Conservation (phyloP, 2,329 filamentous ascomycete species). For the Amylocarpus encephaloides region DNA sequence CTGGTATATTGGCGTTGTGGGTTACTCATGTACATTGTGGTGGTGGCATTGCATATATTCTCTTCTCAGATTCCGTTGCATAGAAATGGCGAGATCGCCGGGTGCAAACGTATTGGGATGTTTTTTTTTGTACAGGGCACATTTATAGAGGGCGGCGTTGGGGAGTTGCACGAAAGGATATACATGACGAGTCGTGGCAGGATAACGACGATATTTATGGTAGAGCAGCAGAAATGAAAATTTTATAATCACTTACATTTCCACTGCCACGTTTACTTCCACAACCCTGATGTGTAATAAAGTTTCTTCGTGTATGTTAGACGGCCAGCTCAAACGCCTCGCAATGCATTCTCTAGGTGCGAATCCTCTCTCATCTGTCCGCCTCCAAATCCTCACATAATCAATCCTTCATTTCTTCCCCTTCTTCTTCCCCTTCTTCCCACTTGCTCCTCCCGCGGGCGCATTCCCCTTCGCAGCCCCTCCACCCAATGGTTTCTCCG, state of each 20-base stretch:
- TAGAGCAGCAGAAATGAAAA: conserved; percentile 17
- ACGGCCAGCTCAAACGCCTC: conserved; percentile 1
- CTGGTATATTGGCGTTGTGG: conserved; percentile 13
- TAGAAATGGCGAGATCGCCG: conserved; percentile 27
- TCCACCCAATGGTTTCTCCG: conserved; percentile 35
- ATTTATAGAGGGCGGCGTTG: conserved; percentile 23
- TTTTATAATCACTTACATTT: background rate
- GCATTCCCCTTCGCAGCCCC: conserved; percentile 43
- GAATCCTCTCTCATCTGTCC: background rate
- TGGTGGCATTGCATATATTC: conserved; percentile 18
- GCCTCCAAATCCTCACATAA: background rate
- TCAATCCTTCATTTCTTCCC: conserved; percentile 52
- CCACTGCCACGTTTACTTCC: too few species aligned
- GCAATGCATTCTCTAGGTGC: conserved; percentile 5
- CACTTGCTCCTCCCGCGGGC: conserved; percentile 38
- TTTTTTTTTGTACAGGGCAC: conserved; percentile 15
- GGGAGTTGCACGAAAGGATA: conserved; percentile 2
- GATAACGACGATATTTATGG: conserved; percentile 2
- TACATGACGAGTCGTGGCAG: conserved; percentile 2
- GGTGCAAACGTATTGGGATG: conserved; percentile 21
- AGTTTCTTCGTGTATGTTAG: background rate
- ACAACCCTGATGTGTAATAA: background rate
- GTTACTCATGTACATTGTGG: conserved; percentile 19
- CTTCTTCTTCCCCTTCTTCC: conserved; percentile 65
- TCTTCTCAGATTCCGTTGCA: conserved; percentile 20